phyloP scores from a whole-genome alignment of 2,329 filamentous ascomycete genomes.

The Sclerotinia spermophila region DNA sequence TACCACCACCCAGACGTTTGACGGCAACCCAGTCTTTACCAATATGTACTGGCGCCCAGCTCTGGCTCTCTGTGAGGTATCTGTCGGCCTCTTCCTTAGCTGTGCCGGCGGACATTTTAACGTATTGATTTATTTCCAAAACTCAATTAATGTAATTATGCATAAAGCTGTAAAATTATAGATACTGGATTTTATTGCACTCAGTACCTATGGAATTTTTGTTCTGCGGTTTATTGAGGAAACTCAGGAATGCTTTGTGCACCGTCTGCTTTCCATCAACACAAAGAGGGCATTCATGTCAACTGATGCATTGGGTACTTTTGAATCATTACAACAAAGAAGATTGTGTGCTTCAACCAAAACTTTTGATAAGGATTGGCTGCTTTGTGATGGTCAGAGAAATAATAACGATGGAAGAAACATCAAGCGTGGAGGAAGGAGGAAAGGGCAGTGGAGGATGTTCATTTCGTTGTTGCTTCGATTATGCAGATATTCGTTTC shows the following conservation, averaged over 20 bases:
- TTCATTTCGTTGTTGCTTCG: not conserved
- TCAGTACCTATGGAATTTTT: not conserved
- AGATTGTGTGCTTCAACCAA: not conserved
- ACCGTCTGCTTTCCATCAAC: not conserved
- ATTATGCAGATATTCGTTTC: not conserved
- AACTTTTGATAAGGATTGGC: not conserved
- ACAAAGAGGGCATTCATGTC: not conserved
- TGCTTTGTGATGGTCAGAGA: not conserved
- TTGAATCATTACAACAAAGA: not conserved
- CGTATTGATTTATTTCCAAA: not conserved
- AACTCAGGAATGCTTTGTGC: not conserved
- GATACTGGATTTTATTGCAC: too few relatives aligned
- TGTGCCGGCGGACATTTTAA: not conserved
- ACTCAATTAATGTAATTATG: not conserved
- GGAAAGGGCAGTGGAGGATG: not conserved
- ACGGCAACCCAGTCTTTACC: conserved; percentile 13
- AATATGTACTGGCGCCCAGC: not conserved
- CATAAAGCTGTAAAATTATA: not conserved
- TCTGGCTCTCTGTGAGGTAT: not conserved
- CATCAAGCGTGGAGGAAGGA: not conserved
- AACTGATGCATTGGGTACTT: not conserved
- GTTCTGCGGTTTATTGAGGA: not conserved
- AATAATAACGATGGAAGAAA: not conserved
- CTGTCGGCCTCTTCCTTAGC: not conserved
- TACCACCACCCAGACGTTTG: not conserved